Conservation (phyloP, 2,329 filamentous ascomycete genomes). For the Botrytis pseudocinerea region DNA sequence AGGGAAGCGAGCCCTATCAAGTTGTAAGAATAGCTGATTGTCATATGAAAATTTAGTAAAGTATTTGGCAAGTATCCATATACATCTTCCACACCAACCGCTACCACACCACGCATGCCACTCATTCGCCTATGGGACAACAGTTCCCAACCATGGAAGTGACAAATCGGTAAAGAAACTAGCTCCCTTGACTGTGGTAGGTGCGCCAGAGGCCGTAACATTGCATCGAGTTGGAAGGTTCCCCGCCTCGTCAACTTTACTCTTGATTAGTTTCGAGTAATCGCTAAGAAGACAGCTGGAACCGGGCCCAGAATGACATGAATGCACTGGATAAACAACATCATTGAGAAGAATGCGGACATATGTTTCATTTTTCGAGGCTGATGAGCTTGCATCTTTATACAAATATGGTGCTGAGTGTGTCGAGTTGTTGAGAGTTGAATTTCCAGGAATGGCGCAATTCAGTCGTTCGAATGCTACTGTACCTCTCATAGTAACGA, state of each 20-base stretch:
- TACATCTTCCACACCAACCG: not conserved
- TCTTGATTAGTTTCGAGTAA: not conserved
- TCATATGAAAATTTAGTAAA: not conserved
- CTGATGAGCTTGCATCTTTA: not conserved
- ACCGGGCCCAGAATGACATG: not conserved
- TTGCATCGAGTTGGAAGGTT: constrained; percentile 8
- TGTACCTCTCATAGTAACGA: constrained; percentile 64
- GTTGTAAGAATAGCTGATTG: not conserved
- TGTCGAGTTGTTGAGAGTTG: not conserved
- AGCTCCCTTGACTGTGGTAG: constrained; percentile 7
- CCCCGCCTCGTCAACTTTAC: not conserved
- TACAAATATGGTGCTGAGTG: not conserved
- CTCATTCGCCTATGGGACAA: not conserved
- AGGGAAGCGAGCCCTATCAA: not conserved
- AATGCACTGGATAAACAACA: constrained; percentile 1
- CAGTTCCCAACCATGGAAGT: not conserved
- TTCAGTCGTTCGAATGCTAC: constrained; percentile 53
- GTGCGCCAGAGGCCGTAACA: not conserved
- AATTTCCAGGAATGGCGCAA: not conserved
- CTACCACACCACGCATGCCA: too few relatives aligned
- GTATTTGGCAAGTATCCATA: not conserved
- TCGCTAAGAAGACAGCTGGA: constrained; percentile 11
- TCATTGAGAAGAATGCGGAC: constrained; percentile 16
- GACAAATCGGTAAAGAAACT: constrained; percentile 18
- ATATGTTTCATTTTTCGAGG: not conserved